Conservation (phyloP, 2,329 filamentous ascomycete genomes). For the Zymoseptoria tritici region DNA sequence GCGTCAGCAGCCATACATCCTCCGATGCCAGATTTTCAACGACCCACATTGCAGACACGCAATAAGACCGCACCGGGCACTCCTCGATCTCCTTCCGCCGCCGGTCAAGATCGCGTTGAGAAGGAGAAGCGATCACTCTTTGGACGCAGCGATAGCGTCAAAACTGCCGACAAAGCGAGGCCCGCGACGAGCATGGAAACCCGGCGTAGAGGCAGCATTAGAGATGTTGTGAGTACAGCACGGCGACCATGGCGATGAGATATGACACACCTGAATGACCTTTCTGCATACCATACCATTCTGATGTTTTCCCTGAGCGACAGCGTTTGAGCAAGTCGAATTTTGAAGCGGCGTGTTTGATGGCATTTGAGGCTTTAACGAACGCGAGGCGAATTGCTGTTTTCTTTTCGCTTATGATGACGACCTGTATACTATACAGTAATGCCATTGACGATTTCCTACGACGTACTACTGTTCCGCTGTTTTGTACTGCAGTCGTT, state of each 20-base stretch:
- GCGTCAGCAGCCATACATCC: constrained; percentile 1
- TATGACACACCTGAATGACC: not conserved
- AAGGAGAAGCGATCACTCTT: constrained; percentile 14
- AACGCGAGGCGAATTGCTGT: not conserved
- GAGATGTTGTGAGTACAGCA: constrained; percentile 14
- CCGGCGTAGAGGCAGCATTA: constrained; percentile 18
- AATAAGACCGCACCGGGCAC: constrained; percentile 11
- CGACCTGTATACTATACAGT: not conserved
- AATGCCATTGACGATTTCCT: not conserved
- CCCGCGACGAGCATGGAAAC: not conserved
- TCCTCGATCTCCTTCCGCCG: constrained; percentile 9
- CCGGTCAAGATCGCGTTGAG: not conserved
- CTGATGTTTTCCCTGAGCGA: not conserved
- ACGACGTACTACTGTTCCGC: not conserved
- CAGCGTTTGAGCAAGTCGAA: not conserved
- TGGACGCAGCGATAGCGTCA: constrained; percentile 14
- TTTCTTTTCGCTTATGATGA: not conserved
- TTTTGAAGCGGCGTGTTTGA: not conserved
- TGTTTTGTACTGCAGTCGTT: not conserved
- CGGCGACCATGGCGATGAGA: constrained; percentile 17
- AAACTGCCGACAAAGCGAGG: constrained; percentile 3
- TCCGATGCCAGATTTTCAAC: constrained; percentile 8
- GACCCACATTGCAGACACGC: constrained; percentile 6
- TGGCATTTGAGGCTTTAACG: not conserved
- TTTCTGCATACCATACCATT: not conserved